These are phyloP conservation scores for Chrysosphaeria jannelii DNA, from an alignment of 2,329 filamentous ascomycete species.

Conservation along the genomic window DNA sequence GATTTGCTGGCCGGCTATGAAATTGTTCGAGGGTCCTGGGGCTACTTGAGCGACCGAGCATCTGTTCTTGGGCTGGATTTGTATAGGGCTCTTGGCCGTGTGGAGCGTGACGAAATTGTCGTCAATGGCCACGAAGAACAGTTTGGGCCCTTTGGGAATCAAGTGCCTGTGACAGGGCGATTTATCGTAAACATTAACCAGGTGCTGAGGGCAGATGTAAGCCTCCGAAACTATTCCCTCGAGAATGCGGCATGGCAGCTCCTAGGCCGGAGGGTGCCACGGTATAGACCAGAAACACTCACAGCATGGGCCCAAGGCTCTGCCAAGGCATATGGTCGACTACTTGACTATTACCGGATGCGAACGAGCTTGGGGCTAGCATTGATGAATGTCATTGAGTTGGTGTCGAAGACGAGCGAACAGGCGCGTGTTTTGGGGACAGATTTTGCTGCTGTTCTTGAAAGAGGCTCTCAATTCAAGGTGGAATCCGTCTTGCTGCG, in stretches of 20 bases:
- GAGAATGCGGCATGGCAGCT: conserved; percentile 88
- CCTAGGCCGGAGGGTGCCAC: conserved; percentile 60
- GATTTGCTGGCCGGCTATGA: conserved; percentile 89
- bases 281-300: conserved; percentile 52
- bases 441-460: conserved; percentile 92
- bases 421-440: conserved; percentile 79
- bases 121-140: too few species aligned
- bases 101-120: too few species aligned
- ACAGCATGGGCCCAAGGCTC: conserved; percentile 53
- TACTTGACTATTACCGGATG: conserved; percentile 47
- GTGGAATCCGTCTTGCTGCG: conserved; percentile 97
- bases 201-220: conserved; percentile 79
- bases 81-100: conserved; percentile 77
- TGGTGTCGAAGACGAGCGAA: conserved; percentile 70
- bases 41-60: conserved; percentile 77
- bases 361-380: conserved; percentile 63
- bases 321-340: conserved; percentile 36
- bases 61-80: conserved; percentile 65
- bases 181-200: conserved; percentile 96
- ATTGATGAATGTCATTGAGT: conserved; percentile 68
- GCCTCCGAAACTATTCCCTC: conserved; percentile 78
- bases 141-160: too few species aligned
- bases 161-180: conserved; percentile 80
- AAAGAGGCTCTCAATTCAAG: conserved; percentile 87
- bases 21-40: conserved; percentile 81